Base-by-base conservation (phyloP, 148 eudicot genomes). In the Amaranthus cruentus region DNA sequence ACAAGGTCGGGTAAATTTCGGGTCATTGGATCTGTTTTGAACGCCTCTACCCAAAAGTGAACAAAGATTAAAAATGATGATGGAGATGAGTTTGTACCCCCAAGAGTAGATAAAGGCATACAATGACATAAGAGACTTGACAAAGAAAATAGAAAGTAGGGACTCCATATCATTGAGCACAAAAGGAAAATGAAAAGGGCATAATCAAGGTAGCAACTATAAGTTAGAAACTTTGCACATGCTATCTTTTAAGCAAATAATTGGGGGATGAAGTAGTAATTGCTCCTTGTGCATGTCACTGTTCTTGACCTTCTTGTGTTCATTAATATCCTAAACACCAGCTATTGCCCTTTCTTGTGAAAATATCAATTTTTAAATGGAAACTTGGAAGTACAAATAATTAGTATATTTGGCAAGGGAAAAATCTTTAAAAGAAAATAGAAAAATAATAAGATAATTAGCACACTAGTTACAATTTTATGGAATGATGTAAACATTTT, bases 141-240 rank as follows among this genome's bases (percentile, higher is more conserved):
- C 82, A 79, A 74, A 55, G 66, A 50, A 80, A 75, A 80, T 75
- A 61, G 78, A 71, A 80, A 64, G 68, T 66, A 66, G 64, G 51
- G 70, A 75, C 68, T 64, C 8, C 57, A 56, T 51, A 11, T 66
- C 46, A 38, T 10, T 60, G 49, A 54, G 72, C 65, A 75, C 8
- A 75, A 51, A 71, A 71, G 63, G 82, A 53, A 70, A 51, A 49
- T 61, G 66, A 71, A 80, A 59, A 72, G 74, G 47, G 74, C 56
- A 68, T 61, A 73, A 68, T 53, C 76, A 73, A 76, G 68, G 73
- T 59, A 49, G 46, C 43, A 57, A 49, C 9, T 50, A 51, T 47
- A 42, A 51, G 43, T 14, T 53, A 7, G n/a, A 53, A 73, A 71
- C 21, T 8, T 44, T 55, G 62, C 55, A 71, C 75, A 77, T 77